Base-by-base conservation (phyloP, 2,329 filamentous ascomycete genomes). In the Thielaviopsis cerberus region DNA sequence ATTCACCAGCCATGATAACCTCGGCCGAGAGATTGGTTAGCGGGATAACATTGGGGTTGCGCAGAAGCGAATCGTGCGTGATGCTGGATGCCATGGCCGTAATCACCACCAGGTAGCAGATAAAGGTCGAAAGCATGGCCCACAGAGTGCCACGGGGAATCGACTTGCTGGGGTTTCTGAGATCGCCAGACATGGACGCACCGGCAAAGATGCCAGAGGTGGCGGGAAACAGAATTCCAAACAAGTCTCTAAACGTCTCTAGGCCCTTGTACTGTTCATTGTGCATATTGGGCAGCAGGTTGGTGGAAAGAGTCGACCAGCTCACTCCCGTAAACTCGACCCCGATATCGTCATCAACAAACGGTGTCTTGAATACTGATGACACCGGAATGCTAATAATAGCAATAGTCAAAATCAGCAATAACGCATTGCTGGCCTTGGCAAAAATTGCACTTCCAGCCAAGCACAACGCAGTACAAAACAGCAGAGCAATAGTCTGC, bases 151-250 rank as follows among this genome's bases (percentile, higher is more conserved):
- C 88, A 62, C 80, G 83, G 0, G 88, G 88, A 57, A 94, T 94
- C 1, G 87, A 80, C 67, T 83, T 87, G 73, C 86, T 91, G 0
- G 88, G 88, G 62, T 88, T 83, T 62, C 79, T 85, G 54, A 94
- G 70, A 66, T 94, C 88, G 20, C 88, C 88, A 7, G 88, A 94
- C 88, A 94, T 94, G 64, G 86, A 91, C 6, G 88, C 88, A 20
- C 89, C 89, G 60, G 81, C 76, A 67, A 80, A 78, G 62, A 79
- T 81, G 24, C 77, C 76, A 2, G 72, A 77, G 1, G 76, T 79
- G 23, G 76, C 75, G 41, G 88, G 87, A 64, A 92, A 94, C 1
- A 94, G 71, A 62, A 94, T 88, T 1, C 88, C 89, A 70, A 94
- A 94, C 8, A 94, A 73, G 63, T 88, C 81, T 61, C 89, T 84